These are phyloP conservation scores for Powellomyces hirtus DNA, from an alignment of 192 early-diverging fungal genomes.

Conservation along the genomic window DNA sequence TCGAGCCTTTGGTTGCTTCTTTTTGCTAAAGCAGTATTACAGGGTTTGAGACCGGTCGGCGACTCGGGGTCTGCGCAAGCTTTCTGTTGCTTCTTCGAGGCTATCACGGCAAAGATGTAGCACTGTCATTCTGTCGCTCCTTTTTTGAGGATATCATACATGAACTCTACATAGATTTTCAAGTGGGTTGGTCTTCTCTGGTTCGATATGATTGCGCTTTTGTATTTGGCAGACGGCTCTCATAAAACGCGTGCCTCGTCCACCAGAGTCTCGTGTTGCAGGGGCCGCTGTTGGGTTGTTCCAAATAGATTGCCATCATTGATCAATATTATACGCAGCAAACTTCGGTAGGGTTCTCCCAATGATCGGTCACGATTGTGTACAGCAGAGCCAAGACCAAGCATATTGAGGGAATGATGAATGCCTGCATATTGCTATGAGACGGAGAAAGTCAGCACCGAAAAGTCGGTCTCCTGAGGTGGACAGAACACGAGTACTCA, in stretches of 20 bases:
- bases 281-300: no score
- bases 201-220: no score
- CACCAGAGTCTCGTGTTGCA: no score
- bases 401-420: not conserved
- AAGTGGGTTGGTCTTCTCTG: no score
- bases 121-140: not conserved
- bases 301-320: no score
- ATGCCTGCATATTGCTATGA: not conserved
- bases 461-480: no score
- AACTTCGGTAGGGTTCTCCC: not conserved
- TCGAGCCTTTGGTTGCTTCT: conserved; percentile 5
- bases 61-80: not conserved
- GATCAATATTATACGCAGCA: not conserved
- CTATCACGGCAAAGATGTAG: not conserved
- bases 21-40: not conserved
- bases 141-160: not conserved
- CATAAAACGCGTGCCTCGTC: no score
- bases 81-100: not conserved
- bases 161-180: no score
- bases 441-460: not conserved
- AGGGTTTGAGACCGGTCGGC: not conserved
- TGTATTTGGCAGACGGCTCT: no score
- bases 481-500: no score
- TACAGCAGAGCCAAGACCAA: not conserved
- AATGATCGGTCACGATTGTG: not conserved